These are phyloP conservation scores for Jackrogersella multiformis DNA, from an alignment of 495 filamentous ascomycete genomes.

Conservation along the genomic window DNA sequence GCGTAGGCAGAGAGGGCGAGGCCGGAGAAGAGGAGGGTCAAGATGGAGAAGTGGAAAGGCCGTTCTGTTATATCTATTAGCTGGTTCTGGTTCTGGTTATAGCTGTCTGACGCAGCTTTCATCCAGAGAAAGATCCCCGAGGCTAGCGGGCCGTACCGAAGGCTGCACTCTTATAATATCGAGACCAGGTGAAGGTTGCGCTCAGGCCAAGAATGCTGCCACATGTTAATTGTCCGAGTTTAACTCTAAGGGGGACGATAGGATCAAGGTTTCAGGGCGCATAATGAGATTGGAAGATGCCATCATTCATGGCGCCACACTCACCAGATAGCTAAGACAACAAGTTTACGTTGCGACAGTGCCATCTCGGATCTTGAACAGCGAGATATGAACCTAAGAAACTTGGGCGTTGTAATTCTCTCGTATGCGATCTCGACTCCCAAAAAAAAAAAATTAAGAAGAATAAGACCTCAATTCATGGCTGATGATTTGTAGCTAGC, in stretches of 20 bases:
- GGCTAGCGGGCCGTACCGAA: conserved; percentile 33
- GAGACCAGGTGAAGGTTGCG: conserved; percentile 32
- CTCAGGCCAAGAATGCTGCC: conserved; percentile 27
- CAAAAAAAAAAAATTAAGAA: no score
- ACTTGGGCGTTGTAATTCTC: no score
- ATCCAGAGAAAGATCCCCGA: not conserved
- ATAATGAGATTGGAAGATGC: not conserved
- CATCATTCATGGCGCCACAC: conserved; percentile 1
- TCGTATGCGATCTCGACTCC: not conserved
- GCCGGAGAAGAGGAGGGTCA: conserved; percentile 33
- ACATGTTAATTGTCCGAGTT: conserved; percentile 9
- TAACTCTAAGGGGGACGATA: not conserved
- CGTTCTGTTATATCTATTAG: conserved; percentile 35
- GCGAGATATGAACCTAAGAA: no score
- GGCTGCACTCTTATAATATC: conserved; percentile 41
- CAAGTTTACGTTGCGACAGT: conserved; percentile 10
- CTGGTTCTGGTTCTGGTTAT: no score
- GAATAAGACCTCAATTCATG: conserved; percentile 13
- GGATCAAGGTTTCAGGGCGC: not conserved
- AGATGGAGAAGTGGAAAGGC: conserved; percentile 42
- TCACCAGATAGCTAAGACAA: conserved; percentile 30
- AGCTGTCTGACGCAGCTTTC: not conserved
- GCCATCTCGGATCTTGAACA: conserved; percentile 25
- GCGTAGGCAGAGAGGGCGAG: conserved; percentile 33
- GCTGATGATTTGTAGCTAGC: not conserved